Evolutionary conservation across 257 asterid species (phyloP).

Genomic region (Solanum neorickii): DNA sequence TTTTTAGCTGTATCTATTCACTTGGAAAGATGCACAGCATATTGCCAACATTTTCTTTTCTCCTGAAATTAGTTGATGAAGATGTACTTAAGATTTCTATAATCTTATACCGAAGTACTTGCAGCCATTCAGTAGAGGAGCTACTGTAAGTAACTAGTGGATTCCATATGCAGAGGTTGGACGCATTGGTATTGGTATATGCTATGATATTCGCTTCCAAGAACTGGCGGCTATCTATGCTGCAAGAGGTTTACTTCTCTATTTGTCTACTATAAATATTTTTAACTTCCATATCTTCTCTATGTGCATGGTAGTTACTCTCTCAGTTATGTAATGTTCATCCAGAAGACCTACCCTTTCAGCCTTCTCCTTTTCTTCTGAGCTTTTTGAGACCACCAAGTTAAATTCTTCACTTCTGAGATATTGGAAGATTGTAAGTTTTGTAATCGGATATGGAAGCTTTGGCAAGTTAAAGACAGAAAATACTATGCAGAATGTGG

Average conservation of each 20-base stretch:
- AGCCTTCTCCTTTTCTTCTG: background rate
- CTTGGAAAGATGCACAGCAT: background rate
- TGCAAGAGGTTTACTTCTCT: conserved; percentile 48
- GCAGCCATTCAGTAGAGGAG: background rate
- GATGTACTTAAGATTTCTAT: background rate
- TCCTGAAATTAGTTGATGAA: background rate
- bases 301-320: background rate
- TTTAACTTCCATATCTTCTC: background rate
- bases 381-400: background rate
- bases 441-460: background rate
- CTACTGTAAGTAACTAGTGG: background rate
- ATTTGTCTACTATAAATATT: background rate
- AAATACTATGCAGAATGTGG: background rate
- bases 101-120: background rate
- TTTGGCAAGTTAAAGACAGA: background rate
- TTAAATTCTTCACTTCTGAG: background rate
- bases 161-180: conserved; percentile 58
- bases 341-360: background rate
- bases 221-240: conserved; percentile 83
- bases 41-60: background rate
- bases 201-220: conserved; percentile 79
- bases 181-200: conserved; percentile 79
- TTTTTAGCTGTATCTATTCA: background rate
- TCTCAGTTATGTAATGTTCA: background rate
- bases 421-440: background rate